These are phyloP conservation scores for Ophiostoma ulmi DNA, from an alignment of 2,329 filamentous ascomycete genomes.

Conservation along the genomic window DNA sequence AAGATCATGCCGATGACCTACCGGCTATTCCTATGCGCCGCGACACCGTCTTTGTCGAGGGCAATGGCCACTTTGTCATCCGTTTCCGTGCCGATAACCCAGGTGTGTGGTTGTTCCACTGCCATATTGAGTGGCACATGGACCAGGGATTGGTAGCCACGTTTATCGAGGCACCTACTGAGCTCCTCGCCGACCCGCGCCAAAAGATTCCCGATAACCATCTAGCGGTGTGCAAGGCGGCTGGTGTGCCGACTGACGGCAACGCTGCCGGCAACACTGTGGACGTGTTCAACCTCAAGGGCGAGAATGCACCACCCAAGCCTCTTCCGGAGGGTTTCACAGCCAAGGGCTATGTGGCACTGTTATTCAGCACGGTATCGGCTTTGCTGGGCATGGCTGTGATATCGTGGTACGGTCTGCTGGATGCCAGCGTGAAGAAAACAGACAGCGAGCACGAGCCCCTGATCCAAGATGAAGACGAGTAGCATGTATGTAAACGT, in stretches of 20 bases:
- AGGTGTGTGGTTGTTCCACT: conserved; percentile 45
- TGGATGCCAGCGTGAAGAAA: neutral
- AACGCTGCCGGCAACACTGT: conserved; percentile 31
- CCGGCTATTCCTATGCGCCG: conserved; percentile 57
- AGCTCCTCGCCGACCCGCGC: conserved; percentile 33
- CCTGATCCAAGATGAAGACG: neutral
- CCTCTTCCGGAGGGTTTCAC: conserved; percentile 43
- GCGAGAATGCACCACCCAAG: conserved; percentile 27
- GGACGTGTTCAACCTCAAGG: conserved; percentile 30
- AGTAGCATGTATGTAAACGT: neutral
- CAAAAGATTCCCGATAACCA: conserved; percentile 58
- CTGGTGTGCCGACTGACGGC: conserved; percentile 23
- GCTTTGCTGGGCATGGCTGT: conserved; percentile 63
- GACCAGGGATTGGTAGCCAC: conserved; percentile 43
- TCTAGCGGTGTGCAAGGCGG: conserved; percentile 48
- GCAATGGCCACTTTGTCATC: conserved; percentile 47
- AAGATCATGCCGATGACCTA: conserved; percentile 29
- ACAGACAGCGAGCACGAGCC: conserved; percentile 1
- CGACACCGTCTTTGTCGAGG: conserved; percentile 35
- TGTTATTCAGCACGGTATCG: conserved; percentile 65
- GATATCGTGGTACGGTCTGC: conserved; percentile 38
- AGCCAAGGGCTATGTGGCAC: conserved; percentile 63
- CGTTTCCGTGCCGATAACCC: conserved; percentile 47
- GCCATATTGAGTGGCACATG: conserved; percentile 55
- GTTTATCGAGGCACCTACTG: conserved; percentile 44